Percentiles rank a stretch among this genome's conserved stretches.
phyloP scores from a whole-genome alignment of 768 basidiomycete species.

The Porpolomopsis calyptriformis region DNA sequence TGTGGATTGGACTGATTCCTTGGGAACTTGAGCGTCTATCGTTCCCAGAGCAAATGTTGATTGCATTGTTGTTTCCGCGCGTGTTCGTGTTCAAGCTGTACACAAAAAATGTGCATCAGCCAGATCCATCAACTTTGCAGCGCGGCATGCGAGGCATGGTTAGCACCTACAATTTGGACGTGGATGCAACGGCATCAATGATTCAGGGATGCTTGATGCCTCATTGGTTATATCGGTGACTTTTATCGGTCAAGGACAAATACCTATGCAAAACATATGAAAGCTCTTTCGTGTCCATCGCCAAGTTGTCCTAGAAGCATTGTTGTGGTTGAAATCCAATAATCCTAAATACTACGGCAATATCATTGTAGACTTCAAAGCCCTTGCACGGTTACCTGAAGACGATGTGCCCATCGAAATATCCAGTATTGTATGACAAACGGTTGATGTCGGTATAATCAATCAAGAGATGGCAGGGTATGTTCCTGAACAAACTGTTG shows the following conservation, averaged over 20 bases:
- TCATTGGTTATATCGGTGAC: no score
- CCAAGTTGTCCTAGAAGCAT: constrained; percentile 12
- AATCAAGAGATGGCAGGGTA: constrained; percentile 22
- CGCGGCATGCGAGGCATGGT: constrained; percentile 24
- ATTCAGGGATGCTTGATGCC: constrained; percentile 19
- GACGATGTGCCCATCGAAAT: constrained; percentile 25
- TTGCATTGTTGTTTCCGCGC: constrained; percentile 21
- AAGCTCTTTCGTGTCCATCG: constrained; percentile 20
- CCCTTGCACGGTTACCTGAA: constrained; percentile 18
- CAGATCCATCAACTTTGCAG: constrained; percentile 11
- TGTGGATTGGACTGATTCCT: no score
- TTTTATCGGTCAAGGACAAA: constrained; percentile 14
- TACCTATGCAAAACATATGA: constrained; percentile 23
- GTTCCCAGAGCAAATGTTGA: constrained; percentile 25
- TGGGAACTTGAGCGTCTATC: constrained; percentile 19
- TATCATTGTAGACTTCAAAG: constrained; percentile 13
- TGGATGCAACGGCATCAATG: constrained; percentile 14
- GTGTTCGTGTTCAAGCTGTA: constrained; percentile 27
- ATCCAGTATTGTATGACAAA: constrained; percentile 8
- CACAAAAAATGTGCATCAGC: constrained; percentile 17
- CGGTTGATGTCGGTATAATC: constrained; percentile 10
- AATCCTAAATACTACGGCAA: constrained; percentile 17
- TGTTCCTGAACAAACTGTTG: constrained; percentile 13
- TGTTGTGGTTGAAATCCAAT: constrained; percentile 25
- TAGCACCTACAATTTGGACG: constrained; percentile 19